Evolutionary conservation across 352 stramenopile species (phyloP).

Genomic region (Pythium periplocum): DNA sequence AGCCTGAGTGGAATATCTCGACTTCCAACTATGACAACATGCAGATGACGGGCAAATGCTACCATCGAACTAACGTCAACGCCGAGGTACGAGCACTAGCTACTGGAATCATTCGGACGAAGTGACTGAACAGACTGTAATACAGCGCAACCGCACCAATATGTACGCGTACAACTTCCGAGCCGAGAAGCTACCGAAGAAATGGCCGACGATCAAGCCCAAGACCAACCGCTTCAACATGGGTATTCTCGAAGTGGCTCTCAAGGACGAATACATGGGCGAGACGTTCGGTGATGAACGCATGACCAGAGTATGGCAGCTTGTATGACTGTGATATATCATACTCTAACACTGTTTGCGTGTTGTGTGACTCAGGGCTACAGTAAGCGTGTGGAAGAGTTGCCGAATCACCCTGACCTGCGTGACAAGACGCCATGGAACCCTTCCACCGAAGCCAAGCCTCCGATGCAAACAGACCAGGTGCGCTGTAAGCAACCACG

Average conservation of each 20-base stretch:
- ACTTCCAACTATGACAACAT: constrained; percentile 74
- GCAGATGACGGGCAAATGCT: constrained; percentile 66
- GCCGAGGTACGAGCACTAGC: constrained; percentile 36
- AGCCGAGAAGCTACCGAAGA: constrained; percentile 77
- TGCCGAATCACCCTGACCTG: constrained; percentile 70
- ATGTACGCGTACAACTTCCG: constrained; percentile 87
- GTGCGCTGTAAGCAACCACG: constrained; percentile 17
- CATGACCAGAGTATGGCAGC: constrained; percentile 41
- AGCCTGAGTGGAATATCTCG: constrained; percentile 50
- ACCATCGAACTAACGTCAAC: constrained; percentile 73
- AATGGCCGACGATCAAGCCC: constrained; percentile 63
- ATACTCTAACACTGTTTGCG: not conserved
- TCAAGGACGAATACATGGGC: constrained; percentile 55
- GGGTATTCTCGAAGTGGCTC: constrained; percentile 62
- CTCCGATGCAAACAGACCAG: constrained; percentile 37
- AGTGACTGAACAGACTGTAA: not conserved
- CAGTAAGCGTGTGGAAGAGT: constrained; percentile 66
- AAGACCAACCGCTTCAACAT: constrained; percentile 79
- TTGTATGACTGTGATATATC: not conserved
- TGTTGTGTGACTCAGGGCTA: constrained; percentile 30
- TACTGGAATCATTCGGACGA: not conserved
- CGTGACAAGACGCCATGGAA: constrained; percentile 59
- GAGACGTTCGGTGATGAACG: constrained; percentile 67
- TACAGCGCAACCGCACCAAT: constrained; percentile 59
- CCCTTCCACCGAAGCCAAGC: constrained; percentile 43